Evolutionary conservation across 2,329 filamentous ascomycete genomes (phyloP).

Genomic region (Hortaea sp.): DNA sequence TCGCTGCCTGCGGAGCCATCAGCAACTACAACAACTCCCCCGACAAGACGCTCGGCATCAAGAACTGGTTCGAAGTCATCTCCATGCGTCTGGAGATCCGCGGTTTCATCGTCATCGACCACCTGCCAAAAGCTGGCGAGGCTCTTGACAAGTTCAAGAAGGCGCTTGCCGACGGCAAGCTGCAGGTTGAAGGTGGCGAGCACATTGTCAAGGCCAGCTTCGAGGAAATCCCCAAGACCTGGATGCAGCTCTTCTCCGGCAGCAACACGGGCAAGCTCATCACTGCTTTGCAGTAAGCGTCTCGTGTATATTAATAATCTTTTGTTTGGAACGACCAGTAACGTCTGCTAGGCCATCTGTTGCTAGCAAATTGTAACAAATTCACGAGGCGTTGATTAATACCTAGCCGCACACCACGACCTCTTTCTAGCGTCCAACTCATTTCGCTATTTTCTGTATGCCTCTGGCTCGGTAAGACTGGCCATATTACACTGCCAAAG

Average conservation of each 20-base stretch:
- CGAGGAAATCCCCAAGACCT: constrained; percentile 41
- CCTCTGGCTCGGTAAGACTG: background rate
- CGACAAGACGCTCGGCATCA: constrained; percentile 25
- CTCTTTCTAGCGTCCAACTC: too few relatives aligned
- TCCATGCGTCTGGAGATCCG: constrained; percentile 23
- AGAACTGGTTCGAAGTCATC: constrained; percentile 29
- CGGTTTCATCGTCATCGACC: constrained; percentile 28
- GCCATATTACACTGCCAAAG: constrained; percentile 18
- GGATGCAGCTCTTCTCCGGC: constrained; percentile 39
- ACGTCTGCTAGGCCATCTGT: background rate
- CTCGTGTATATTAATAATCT: background rate
- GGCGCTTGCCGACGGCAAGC: constrained; percentile 34
- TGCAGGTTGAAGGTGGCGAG: constrained; percentile 35
- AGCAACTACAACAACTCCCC: constrained; percentile 54
- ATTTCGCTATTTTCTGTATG: background rate
- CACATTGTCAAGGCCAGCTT: constrained; percentile 38
- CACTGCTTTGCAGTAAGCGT: constrained; percentile 7
- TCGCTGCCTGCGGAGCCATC: constrained; percentile 61
- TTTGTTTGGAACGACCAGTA: too few relatives aligned
- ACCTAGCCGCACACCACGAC: too few relatives aligned
- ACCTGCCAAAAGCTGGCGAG: constrained; percentile 11
- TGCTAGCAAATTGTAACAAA: background rate
- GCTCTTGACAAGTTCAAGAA: constrained; percentile 17
- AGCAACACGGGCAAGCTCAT: constrained; percentile 17
- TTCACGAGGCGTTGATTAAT: too few relatives aligned